Evolutionary conservation across 441 rosid genomes (phyloP), one percentile per base, ranked within the genome.

Genomic region (Mallotus japonicus): DNA sequence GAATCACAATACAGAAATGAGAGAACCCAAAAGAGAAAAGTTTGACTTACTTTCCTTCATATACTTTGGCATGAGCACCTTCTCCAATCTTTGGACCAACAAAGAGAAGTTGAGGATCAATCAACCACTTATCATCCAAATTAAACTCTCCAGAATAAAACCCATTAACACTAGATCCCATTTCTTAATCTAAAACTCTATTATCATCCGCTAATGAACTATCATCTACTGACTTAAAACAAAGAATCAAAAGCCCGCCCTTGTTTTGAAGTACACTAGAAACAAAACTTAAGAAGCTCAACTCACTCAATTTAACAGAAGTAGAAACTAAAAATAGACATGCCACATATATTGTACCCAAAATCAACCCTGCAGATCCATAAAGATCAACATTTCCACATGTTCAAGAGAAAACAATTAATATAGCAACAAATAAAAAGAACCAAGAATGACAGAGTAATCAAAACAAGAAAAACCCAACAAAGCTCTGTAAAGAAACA

Each of bases 51-150:
- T 90, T 95, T 75, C 97, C 99, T 81, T 95, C 96, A 9, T 92
- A 95, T 14, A 95, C 99, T 84, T 95, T 92, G 78, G 97, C 99
- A 87, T 92, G 99, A 76, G 97, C 97, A 67, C 99, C 97, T 78
- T 95, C 99, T 40, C 99, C 99, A 84, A 95, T 88, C 84, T 91
- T 92, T 3, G 99, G 97, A 19, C 99, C 99, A 81, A 95, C 96
- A 79, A 88, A 88, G 47, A 95, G 94, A 71, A 83, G 90, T 85
- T 88, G 90, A 53, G 97, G 90, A 84, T 95, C 96, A 77, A 95
- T 80, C 62, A 92, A 77, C 97, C 95, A 89, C 86, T 87, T 95
- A 28, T 77, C 80, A 79, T 95, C 99, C 87, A 94, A 80, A 83
- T 67, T 80, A 68, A 90, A 85, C 70, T 87, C 91, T 60, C 82